A percentile compares a stretch with the other conserved stretches of the same genome.
These are phyloP conservation scores for Thelonectria discophora DNA, from an alignment of 2,329 filamentous ascomycete species.

Conservation along the genomic window DNA sequence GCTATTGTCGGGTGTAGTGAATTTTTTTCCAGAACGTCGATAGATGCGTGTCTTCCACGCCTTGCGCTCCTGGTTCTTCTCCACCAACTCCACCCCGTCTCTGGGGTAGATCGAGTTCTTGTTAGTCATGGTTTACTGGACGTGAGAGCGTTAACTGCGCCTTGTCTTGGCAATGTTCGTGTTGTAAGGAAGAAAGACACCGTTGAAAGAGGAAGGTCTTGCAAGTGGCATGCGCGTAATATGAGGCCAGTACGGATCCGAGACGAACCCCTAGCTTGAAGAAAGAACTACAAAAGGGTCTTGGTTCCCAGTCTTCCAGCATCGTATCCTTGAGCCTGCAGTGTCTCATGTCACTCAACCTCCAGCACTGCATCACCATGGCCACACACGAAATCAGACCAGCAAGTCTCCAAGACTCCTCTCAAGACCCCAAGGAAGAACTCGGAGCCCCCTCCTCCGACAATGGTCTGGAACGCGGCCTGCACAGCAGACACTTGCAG, in stretches of 20 bases:
- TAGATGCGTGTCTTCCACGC: slow-evolving; percentile 17
- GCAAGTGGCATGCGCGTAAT: background rate
- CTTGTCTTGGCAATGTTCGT: slow-evolving; percentile 3
- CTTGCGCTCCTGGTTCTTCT: slow-evolving; percentile 6
- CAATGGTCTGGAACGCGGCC: slow-evolving; percentile 49
- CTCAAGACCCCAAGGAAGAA: slow-evolving; percentile 38
- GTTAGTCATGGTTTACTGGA: slow-evolving; percentile 7
- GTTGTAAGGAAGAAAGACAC: background rate
- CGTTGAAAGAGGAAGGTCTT: background rate
- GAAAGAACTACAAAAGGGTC: background rate
- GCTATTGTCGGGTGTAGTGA: slow-evolving; percentile 2
- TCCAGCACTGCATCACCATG: background rate
- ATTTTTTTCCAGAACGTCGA: background rate
- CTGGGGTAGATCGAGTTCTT: slow-evolving; percentile 11
- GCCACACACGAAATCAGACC: slow-evolving; percentile 3
- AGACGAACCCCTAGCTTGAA: background rate
- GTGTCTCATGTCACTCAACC: background rate
- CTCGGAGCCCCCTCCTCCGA: slow-evolving; percentile 46
- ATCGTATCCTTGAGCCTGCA: no score
- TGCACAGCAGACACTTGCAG: slow-evolving; percentile 54
- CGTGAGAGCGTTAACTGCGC: slow-evolving; percentile 9
- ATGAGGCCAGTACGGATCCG: no score
- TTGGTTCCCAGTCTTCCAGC: background rate
- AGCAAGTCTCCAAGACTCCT: background rate
- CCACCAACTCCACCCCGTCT: slow-evolving; percentile 11